A percentile compares a stretch with the other conserved stretches of the same genome.
phyloP scores from a whole-genome alignment of 192 early-diverging fungal species.

The Coemansia sp. region DNA sequence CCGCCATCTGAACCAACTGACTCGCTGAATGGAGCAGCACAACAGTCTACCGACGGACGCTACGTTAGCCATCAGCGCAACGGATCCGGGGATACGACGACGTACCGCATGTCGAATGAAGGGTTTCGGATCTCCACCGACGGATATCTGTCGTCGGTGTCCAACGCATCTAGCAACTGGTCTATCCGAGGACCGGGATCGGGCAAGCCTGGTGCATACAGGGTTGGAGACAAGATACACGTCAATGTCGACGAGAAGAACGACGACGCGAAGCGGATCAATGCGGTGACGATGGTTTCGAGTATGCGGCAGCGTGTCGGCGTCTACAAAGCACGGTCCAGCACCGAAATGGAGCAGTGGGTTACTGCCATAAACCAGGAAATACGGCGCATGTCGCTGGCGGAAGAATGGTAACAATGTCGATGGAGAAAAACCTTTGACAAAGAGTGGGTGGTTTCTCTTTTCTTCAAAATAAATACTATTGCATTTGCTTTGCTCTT shows the following conservation, averaged over 20 bases:
- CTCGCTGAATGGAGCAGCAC: background rate
- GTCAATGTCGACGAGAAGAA: slow-evolving; percentile 26
- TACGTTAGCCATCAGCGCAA: slow-evolving; percentile 17
- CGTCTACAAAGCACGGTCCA: slow-evolving; percentile 50
- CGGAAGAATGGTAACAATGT: slow-evolving; percentile 28
- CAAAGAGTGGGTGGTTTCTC: too few species aligned
- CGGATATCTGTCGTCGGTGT: slow-evolving; percentile 30
- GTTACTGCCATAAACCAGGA: slow-evolving; percentile 55
- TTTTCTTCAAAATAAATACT: too few species aligned
- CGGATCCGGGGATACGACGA: slow-evolving; percentile 13
- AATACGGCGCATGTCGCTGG: slow-evolving; percentile 48
- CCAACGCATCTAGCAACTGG: slow-evolving; percentile 18
- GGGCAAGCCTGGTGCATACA: slow-evolving; percentile 33
- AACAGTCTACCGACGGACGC: background rate
- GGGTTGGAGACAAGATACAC: slow-evolving; percentile 25
- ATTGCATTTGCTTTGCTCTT: too few species aligned
- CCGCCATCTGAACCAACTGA: background rate
- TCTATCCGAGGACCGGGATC: slow-evolving; percentile 11
- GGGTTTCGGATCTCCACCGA: slow-evolving; percentile 16
- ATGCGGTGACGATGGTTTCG: slow-evolving; percentile 23
- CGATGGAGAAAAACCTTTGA: background rate
- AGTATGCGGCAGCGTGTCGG: slow-evolving; percentile 37
- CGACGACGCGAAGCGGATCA: slow-evolving; percentile 18
- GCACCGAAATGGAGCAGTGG: slow-evolving; percentile 57
- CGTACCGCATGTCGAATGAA: slow-evolving; percentile 6